Conservation (phyloP, 2,329 filamentous ascomycete genomes). For the Fusarium nurragi region DNA sequence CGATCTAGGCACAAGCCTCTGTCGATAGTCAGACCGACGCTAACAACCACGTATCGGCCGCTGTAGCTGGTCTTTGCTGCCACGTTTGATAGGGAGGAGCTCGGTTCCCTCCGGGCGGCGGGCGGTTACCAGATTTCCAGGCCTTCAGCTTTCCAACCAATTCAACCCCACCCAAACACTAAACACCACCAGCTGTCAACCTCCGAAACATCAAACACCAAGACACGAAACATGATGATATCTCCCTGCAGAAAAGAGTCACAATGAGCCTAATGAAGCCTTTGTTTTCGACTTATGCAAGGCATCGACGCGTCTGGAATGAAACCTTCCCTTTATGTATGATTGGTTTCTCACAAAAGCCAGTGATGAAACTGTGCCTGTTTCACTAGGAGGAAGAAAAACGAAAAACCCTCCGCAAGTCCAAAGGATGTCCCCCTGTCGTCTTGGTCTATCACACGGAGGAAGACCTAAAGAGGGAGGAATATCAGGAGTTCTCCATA, state of each 20-base stretch:
- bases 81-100: slow-evolving; percentile 27
- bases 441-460: slow-evolving; percentile 14
- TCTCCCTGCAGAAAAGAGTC: slow-evolving; percentile 11
- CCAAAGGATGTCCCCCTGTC: slow-evolving; percentile 8
- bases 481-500: slow-evolving; percentile 30
- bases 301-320: slow-evolving; percentile 5
- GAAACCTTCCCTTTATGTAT: slow-evolving; percentile 12
- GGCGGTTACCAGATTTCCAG: slow-evolving; percentile 29
- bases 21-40: slow-evolving; percentile 4
- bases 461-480: slow-evolving; percentile 21
- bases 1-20: slow-evolving; percentile 3
- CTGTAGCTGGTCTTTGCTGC: slow-evolving; percentile 22
- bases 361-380: slow-evolving; percentile 37
- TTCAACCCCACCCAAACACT: slow-evolving; percentile 15
- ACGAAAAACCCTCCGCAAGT: slow-evolving; percentile 8
- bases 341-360: slow-evolving; percentile 25
- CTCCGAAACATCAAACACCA: slow-evolving; percentile 33
- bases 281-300: slow-evolving; percentile 18
- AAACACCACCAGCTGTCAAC: slow-evolving; percentile 14
- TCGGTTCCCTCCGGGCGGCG: slow-evolving; percentile 40
- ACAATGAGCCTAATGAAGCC: slow-evolving; percentile 1
- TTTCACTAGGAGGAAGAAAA: slow-evolving; percentile 35
- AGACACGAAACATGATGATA: slow-evolving; percentile 36
- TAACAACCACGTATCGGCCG: slow-evolving; percentile 15
- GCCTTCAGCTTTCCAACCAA: slow-evolving; percentile 10